These are phyloP conservation scores for Auricularia sp. DNA, from an alignment of 768 basidiomycete species.

Conservation along the genomic window DNA sequence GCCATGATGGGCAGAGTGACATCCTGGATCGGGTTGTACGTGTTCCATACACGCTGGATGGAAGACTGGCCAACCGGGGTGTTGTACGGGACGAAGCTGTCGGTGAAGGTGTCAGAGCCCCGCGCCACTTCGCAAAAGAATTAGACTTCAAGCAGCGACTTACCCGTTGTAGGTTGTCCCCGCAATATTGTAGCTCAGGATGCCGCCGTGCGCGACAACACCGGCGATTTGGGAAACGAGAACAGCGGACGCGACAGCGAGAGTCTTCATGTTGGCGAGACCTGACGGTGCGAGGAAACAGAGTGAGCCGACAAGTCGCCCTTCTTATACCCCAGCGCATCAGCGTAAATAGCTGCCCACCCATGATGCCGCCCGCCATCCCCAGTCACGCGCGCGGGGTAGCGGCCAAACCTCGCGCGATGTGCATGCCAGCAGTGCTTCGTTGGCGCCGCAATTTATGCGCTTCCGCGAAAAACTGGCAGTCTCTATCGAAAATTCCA, in stretches of 20 bases:
- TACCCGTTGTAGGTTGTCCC: conserved; percentile 7
- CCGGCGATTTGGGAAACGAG: neutral
- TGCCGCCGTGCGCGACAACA: conserved; percentile 12
- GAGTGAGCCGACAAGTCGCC: neutral
- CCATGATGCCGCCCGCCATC: no score
- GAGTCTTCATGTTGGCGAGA: neutral
- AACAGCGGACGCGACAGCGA: neutral
- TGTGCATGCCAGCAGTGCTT: no score
- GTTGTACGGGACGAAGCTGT: conserved; percentile 5
- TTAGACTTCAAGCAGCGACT: neutral
- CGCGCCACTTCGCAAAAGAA: neutral
- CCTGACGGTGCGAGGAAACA: neutral
- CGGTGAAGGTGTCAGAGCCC: neutral
- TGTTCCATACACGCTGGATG: conserved; percentile 11
- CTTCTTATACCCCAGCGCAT: neutral
- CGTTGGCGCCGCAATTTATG: no score
- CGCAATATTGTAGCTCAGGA: conserved; percentile 7
- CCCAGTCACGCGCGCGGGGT: no score
- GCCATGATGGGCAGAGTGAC: conserved; percentile 7
- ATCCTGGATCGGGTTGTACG: conserved; percentile 11
- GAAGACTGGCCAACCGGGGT: conserved; percentile 10
- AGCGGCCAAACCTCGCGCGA: no score
- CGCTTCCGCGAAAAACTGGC: no score
- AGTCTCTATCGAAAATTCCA: no score
- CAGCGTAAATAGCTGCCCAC: no score